Conservation (phyloP, 345 rosid genomes). For the Pistacia atlantica region DNA sequence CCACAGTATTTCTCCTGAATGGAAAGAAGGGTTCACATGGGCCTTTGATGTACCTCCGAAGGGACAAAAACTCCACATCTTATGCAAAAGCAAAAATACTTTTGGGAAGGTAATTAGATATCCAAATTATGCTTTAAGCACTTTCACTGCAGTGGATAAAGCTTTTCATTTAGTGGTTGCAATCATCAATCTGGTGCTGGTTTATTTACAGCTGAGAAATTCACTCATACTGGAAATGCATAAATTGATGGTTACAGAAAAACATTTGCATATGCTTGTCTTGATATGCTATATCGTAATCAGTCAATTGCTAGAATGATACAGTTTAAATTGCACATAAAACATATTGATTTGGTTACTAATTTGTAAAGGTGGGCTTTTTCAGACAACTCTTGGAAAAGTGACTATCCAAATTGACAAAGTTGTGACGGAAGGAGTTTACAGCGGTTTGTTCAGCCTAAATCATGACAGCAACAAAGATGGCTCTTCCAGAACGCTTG, state of each 20-base stretch:
- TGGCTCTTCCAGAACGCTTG: slow-evolving; percentile 68
- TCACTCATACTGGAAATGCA: neutral
- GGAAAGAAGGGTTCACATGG: slow-evolving; percentile 93
- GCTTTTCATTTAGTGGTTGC: neutral
- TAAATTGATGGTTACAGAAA: neutral
- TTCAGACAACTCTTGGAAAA: slow-evolving; percentile 78
- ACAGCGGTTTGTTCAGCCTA: slow-evolving; percentile 71
- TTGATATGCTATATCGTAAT: neutral
- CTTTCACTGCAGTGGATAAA: neutral
- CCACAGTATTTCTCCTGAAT: slow-evolving; percentile 71
- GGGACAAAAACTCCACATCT: slow-evolving; percentile 89
- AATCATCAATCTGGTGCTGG: neutral
- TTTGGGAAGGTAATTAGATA: slow-evolving; percentile 73
- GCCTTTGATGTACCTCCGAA: slow-evolving; percentile 90
- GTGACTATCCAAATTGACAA: slow-evolving; percentile 87
- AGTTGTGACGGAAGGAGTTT: slow-evolving; percentile 78
- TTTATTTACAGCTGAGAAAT: neutral
- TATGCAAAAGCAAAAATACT: slow-evolving; percentile 90
- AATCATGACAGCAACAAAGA: slow-evolving; percentile 66
- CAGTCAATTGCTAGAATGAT: neutral
- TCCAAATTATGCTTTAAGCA: neutral
- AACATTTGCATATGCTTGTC: neutral
- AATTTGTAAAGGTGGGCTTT: slow-evolving; percentile 17
- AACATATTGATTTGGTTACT: slow-evolving; percentile 12
- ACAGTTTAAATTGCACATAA: neutral